Conservation (phyloP, 2,329 filamentous ascomycete species). For the Furcasterigmium sp. region DNA sequence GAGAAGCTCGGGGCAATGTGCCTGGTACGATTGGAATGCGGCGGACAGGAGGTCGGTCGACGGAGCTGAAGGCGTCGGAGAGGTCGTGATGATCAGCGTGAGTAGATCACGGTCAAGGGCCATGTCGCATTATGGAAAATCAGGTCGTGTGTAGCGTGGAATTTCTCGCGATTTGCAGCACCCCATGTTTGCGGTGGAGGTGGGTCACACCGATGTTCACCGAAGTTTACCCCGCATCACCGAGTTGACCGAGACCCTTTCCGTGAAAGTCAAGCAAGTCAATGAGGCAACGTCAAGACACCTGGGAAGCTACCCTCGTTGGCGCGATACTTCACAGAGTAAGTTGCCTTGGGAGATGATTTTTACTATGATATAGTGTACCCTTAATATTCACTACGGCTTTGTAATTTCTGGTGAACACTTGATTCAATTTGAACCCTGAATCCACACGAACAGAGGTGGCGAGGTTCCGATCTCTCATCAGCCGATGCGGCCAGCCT, state of each 20-base stretch:
- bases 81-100: conserved; percentile 48
- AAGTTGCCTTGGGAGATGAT: too few relatives aligned
- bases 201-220: not conserved
- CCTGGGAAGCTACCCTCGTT: too few relatives aligned
- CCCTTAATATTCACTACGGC: too few relatives aligned
- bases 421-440: too few relatives aligned
- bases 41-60: conserved; percentile 44
- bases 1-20: conserved; percentile 33
- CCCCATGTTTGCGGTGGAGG: not conserved
- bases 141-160: not conserved
- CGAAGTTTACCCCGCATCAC: not conserved
- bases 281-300: too few relatives aligned
- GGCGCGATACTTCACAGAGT: too few relatives aligned
- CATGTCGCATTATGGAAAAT: not conserved
- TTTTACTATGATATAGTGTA: too few relatives aligned
- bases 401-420: too few relatives aligned
- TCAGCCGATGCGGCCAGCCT: too few relatives aligned
- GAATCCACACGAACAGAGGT: too few relatives aligned
- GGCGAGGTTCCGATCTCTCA: too few relatives aligned
- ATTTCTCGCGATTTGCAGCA: not conserved
- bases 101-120: conserved; percentile 15
- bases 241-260: not conserved
- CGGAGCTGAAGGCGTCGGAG: conserved; percentile 48
- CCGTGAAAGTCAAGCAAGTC: too few relatives aligned
- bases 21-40: conserved; percentile 38